Evolutionary conservation across 805 yeast genomes (phyloP), one percentile per base, ranked within the genome.

Genomic region (Candida sithepensis): DNA sequence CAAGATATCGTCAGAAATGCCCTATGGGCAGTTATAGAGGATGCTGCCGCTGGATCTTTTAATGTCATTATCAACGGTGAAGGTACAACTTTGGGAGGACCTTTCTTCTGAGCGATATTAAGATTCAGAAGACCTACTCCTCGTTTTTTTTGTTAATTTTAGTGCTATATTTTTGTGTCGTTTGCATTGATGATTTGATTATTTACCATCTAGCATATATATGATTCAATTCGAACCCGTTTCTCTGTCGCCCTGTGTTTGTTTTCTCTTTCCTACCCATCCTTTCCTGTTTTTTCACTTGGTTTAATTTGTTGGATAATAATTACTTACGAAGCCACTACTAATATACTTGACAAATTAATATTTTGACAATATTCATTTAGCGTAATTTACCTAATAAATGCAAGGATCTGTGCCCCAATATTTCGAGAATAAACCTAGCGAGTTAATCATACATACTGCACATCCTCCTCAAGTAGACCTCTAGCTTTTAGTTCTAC

Each of bases 1-100:
- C 42, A 44, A 37, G 68, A 72, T 53, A 60, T 73, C 49, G 75
- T 84, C 43, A 82, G 84, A 67, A 75, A 75, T 39, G 85, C 88
- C 6, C 73, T 86, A 30, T 85, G 91, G 88, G 72, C 78, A 2
- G 84, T 81, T n/a, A 74, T 85, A 36, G 87, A 81, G 46, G 86
- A 82, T 60, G 68, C 72, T 26, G 71, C 78, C 4, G 65, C 71
- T 30, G 73, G 74, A 18, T 67, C 79, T 49, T 67, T 71, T 28
- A 64, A 74, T 41, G 59, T 67, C 9, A 66, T 73, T 22, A 39
- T 44, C 23, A 44, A 12, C 10, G 87, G 88, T 34, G 80, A 82
- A 61, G 96, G 96, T 48, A 90, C 97, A 30, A 85, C 95, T 12
- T 68, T 90, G 54, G 97, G 96, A 38, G 81, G 84, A 26, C 90